Evolutionary conservation across 1,139 yeast species (phyloP).

Genomic region (Lodderomyces metapsilosis): DNA sequence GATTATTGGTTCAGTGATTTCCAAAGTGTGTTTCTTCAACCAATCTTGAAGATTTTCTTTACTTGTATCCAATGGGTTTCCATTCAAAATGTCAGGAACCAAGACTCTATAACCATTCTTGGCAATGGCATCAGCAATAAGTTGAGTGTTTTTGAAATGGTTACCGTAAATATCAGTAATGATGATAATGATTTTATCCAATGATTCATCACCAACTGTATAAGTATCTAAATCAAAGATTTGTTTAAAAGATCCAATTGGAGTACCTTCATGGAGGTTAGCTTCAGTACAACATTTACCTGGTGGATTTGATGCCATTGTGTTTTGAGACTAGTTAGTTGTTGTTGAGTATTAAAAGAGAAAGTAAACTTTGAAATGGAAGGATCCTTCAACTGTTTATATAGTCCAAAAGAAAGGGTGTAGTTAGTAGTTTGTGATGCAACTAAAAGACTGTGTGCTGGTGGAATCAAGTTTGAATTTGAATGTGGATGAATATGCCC

Average conservation of each 20-base stretch:
- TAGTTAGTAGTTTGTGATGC: no score
- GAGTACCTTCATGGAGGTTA: slow-evolving; percentile 49
- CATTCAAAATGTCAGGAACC: slow-evolving; percentile 69
- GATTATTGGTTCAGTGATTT: slow-evolving; percentile 36
- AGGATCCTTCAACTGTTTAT: no score
- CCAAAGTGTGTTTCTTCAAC: slow-evolving; percentile 54
- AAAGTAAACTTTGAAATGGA: no score
- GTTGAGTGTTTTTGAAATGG: slow-evolving; percentile 50
- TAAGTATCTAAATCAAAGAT: slow-evolving; percentile 55
- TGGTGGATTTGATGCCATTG: slow-evolving; percentile 58
- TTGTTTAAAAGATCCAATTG: slow-evolving; percentile 42
- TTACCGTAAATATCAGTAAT: slow-evolving; percentile 71
- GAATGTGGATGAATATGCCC: no score
- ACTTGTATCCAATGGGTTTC: slow-evolving; percentile 44
- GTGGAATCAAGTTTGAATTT: no score
- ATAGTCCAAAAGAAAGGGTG: no score
- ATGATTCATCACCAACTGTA: slow-evolving; percentile 42
- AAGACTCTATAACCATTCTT: slow-evolving; percentile 56
- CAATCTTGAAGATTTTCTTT: slow-evolving; percentile 40
- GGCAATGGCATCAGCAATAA: slow-evolving; percentile 73
- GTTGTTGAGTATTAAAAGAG: no score
- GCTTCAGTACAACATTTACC: slow-evolving; percentile 47
- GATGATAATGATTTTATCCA: slow-evolving; percentile 51
- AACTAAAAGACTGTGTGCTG: no score
- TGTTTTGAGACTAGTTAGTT: neutral